Evolutionary conservation across 148 eudicot genomes (phyloP).

Genomic region (Drosera capensis): DNA sequence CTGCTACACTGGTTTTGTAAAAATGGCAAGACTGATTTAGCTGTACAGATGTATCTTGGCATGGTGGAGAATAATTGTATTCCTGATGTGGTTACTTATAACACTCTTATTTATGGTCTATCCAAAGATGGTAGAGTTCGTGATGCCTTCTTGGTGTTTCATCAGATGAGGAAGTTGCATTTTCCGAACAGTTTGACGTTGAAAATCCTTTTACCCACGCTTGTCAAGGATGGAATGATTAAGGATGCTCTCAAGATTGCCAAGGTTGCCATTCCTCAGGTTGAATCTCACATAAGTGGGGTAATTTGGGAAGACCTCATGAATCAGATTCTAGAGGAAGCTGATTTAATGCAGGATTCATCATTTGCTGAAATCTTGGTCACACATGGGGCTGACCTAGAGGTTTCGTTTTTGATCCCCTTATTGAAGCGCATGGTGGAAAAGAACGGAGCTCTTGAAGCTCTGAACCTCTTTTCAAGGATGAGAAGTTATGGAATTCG

Average conservation of each 20-base stretch:
- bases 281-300: slow-evolving; percentile 8
- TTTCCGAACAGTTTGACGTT: slow-evolving; percentile 66
- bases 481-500: slow-evolving; percentile 26
- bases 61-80: slow-evolving; percentile 51
- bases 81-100: slow-evolving; percentile 79
- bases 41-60: slow-evolving; percentile 42
- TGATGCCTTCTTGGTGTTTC: slow-evolving; percentile 75
- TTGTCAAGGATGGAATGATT: slow-evolving; percentile 43
- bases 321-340: slow-evolving; percentile 52
- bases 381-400: slow-evolving; percentile 36
- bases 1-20: slow-evolving; percentile 84
- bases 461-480: slow-evolving; percentile 35
- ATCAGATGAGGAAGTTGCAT: slow-evolving; percentile 66
- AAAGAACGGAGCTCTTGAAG: slow-evolving; percentile 51
- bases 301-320: slow-evolving; percentile 59
- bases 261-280: slow-evolving; percentile 19
- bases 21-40: slow-evolving; percentile 53
- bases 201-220: slow-evolving; percentile 58
- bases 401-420: slow-evolving; percentile 50
- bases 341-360: slow-evolving; percentile 33
- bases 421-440: slow-evolving; percentile 48
- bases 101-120: slow-evolving; percentile 66
- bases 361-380: slow-evolving; percentile 43
- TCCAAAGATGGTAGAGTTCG: slow-evolving; percentile 34
- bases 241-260: slow-evolving; percentile 58